Evolutionary conservation across 345 rosid genomes (phyloP).

Genomic region (Salix arbutifolia): DNA sequence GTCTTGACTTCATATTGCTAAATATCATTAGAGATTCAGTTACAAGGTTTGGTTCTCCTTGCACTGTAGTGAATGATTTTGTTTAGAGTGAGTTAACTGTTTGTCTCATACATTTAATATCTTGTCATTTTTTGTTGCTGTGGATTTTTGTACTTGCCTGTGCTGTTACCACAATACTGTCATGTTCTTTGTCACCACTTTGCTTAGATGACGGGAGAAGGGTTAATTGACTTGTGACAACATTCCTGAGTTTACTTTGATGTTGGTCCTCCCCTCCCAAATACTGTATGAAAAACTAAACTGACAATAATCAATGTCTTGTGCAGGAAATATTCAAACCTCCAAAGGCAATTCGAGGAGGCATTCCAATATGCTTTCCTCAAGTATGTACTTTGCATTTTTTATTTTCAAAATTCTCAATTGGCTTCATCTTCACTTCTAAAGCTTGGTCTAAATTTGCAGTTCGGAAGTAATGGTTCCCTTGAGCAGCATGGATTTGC

Average conservation of each 20-base stretch:
- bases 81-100: too few species aligned
- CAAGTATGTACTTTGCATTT: constrained; percentile 49
- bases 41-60: background rate
- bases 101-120: too few species aligned
- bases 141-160: background rate
- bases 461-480: constrained; percentile 71
- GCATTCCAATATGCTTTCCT: constrained; percentile 93
- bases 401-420: constrained; percentile 15
- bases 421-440: constrained; percentile 9
- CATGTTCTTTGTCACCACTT: background rate
- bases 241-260: background rate
- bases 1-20: background rate
- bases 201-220: background rate
- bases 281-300: background rate
- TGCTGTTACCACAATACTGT: background rate
- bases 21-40: background rate
- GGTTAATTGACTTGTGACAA: background rate
- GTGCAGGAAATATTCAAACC: constrained; percentile 72
- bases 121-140: too few species aligned
- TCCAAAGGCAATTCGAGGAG: constrained; percentile 90
- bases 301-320: constrained; percentile 13
- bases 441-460: constrained; percentile 23
- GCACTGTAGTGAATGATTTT: too few species aligned
- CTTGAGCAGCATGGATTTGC: constrained; percentile 89
- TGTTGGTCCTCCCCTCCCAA: background rate